Conservation (phyloP, 352 stramenopile genomes). For the Globisporangium nagaii region DNA sequence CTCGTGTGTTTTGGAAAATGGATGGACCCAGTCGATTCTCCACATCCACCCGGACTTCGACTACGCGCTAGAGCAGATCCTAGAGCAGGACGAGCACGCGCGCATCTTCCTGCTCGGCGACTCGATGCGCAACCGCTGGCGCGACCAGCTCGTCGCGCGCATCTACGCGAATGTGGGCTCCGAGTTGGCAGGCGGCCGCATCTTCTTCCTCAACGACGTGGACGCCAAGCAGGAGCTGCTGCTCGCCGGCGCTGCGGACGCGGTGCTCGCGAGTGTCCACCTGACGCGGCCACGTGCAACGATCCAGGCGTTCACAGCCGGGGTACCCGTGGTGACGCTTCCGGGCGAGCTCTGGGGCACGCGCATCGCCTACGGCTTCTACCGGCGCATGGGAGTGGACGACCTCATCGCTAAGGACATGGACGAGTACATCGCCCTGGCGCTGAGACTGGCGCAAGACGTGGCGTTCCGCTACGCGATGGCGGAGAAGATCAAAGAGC, state of each 20-base stretch:
- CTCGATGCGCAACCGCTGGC: constrained; percentile 51
- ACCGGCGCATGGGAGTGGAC: constrained; percentile 56
- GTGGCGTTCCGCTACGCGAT: constrained; percentile 37
- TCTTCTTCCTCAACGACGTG: constrained; percentile 61
- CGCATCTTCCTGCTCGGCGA: constrained; percentile 56
- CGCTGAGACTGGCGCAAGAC: constrained; percentile 45
- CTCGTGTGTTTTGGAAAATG: too few species aligned
- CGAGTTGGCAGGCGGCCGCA: constrained; percentile 14
- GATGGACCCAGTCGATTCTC: constrained; percentile 53
- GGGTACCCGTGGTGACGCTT: constrained; percentile 60
- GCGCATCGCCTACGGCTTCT: constrained; percentile 57
- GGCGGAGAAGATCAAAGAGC: constrained; percentile 31
- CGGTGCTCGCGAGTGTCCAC: constrained; percentile 54
- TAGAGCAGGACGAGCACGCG: constrained; percentile 37
- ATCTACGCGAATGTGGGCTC: constrained; percentile 26
- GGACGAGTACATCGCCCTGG: constrained; percentile 47
- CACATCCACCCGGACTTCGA: constrained; percentile 76
- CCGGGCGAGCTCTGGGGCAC: constrained; percentile 53
- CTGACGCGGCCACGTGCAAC: constrained; percentile 38
- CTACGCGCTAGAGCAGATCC: constrained; percentile 32
- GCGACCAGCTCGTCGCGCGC: constrained; percentile 36
- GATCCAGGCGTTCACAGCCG: constrained; percentile 53
- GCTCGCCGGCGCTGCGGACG: constrained; percentile 46
- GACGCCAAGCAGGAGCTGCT: constrained; percentile 47
- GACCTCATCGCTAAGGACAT: constrained; percentile 41